phyloP scores from a whole-genome alignment of 1,284 basidiomycete species.

The Pseudozyma hubeiensis region DNA sequence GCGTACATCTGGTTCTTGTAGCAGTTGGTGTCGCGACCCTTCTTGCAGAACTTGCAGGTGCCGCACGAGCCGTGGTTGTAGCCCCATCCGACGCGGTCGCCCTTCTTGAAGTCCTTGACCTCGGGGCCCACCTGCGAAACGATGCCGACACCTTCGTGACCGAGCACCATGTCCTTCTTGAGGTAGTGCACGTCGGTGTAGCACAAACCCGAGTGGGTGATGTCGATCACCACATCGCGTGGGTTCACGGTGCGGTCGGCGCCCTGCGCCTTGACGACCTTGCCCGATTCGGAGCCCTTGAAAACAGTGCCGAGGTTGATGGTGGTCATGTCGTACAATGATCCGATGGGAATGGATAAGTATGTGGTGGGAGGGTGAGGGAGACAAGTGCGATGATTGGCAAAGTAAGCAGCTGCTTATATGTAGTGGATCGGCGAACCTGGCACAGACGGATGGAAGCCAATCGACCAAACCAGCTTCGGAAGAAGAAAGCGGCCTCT shows the following conservation, averaged over 20 bases:
- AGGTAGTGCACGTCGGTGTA: constrained; percentile 62
- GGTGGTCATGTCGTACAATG: constrained; percentile 18
- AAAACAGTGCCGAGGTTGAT: constrained; percentile 60
- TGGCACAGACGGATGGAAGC: no score
- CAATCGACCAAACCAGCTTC: no score
- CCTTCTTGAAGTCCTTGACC: constrained; percentile 55
- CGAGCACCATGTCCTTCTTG: constrained; percentile 58
- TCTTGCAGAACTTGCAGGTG: constrained; percentile 60
- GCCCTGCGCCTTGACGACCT: constrained; percentile 56
- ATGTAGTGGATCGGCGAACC: no score
- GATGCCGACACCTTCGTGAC: constrained; percentile 66
- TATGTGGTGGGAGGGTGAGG: background rate
- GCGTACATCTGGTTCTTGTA: constrained; percentile 57
- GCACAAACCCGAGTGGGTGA: constrained; percentile 64
- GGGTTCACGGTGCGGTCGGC: constrained; percentile 28
- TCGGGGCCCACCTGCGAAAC: constrained; percentile 59
- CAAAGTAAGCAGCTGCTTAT: no score
- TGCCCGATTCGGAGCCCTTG: constrained; percentile 60
- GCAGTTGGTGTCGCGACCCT: constrained; percentile 61
- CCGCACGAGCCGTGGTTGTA: constrained; percentile 63
- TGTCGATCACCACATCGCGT: constrained; percentile 62
- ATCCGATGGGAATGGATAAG: background rate
- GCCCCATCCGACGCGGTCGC: constrained; percentile 65
- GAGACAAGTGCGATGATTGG: background rate
- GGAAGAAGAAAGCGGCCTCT: no score